These are phyloP conservation scores for Trichoderma cornu-damae DNA, from an alignment of 2,329 filamentous ascomycete species.

Conservation along the genomic window DNA sequence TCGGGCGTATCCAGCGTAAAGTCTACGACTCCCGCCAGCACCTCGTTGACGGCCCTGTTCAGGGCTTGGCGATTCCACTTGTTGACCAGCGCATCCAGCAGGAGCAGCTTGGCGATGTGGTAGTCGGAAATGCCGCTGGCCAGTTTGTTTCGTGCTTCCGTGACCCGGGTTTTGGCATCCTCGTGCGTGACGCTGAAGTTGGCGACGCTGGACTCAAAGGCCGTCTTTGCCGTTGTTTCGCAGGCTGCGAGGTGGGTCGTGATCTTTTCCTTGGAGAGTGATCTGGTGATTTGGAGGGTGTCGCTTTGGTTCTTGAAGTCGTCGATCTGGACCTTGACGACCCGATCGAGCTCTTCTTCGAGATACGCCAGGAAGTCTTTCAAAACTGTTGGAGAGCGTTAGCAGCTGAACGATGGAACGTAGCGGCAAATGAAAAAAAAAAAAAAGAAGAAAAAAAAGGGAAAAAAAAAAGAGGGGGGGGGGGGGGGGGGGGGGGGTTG, in stretches of 20 bases:
- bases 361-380: constrained; percentile 5
- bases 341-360: constrained; percentile 2
- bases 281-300: constrained; percentile 6
- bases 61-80: constrained; percentile 13
- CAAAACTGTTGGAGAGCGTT: neutral
- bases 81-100: constrained; percentile 11
- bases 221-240: constrained; percentile 4
- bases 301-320: constrained; percentile 15
- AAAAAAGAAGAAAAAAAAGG: too few species aligned
- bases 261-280: constrained; percentile 5
- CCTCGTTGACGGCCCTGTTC: constrained; percentile 8
- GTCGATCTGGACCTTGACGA: constrained; percentile 9
- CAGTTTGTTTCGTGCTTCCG: constrained; percentile 1
- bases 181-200: constrained; percentile 10
- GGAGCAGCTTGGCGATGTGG: constrained; percentile 13
- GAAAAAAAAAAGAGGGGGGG: too few species aligned
- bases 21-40: constrained; percentile 7
- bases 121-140: constrained; percentile 10
- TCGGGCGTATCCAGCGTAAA: constrained; percentile 6
- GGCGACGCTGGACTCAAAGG: neutral
- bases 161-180: neutral
- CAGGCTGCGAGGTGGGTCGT: constrained; percentile 7
- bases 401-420: neutral
- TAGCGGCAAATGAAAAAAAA: too few species aligned
- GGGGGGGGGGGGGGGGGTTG: accelerated